These are phyloP conservation scores for Moelleriella libera DNA, from an alignment of 2,329 filamentous ascomycete genomes.

Conservation along the genomic window DNA sequence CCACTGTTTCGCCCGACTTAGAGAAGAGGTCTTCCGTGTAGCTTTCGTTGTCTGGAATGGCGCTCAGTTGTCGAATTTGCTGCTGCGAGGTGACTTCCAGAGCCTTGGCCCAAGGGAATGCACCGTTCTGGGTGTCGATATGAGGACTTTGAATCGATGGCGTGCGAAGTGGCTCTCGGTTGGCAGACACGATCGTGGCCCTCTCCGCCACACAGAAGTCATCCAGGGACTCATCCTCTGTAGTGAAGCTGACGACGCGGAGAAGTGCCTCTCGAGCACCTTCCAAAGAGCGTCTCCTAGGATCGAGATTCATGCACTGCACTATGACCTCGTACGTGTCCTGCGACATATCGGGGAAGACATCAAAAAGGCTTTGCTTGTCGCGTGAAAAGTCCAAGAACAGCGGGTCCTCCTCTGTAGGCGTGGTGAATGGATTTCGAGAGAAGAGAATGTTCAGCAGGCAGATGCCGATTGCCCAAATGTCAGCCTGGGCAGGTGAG, in stretches of 20 bases:
- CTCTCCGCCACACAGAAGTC: constrained; percentile 83
- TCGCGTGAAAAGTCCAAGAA: constrained; percentile 90
- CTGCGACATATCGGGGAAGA: constrained; percentile 97
- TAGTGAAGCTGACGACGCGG: constrained; percentile 81
- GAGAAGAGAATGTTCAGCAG: constrained; percentile 93
- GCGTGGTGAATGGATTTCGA: constrained; percentile 87
- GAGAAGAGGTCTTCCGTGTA: constrained; percentile 80
- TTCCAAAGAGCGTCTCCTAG: constrained; percentile 69
- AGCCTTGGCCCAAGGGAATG: constrained; percentile 92
- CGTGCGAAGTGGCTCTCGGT: constrained; percentile 88
- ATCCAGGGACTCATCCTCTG: constrained; percentile 77
- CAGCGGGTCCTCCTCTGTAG: constrained; percentile 77
- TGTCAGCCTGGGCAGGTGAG: constrained; percentile 81
- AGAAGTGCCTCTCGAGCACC: constrained; percentile 66
- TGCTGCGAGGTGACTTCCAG: constrained; percentile 57
- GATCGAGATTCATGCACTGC: constrained; percentile 83
- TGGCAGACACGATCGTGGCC: constrained; percentile 66
- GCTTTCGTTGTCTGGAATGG: constrained; percentile 66
- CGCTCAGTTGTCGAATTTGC: constrained; percentile 72
- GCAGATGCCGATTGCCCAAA: constrained; percentile 96
- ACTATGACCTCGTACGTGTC: constrained; percentile 92
- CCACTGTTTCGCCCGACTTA: constrained; percentile 55
- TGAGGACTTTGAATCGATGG: constrained; percentile 85
- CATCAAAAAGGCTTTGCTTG: constrained; percentile 91
- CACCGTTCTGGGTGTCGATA: constrained; percentile 49